Conservation (phyloP, 2,329 filamentous ascomycete genomes). For the Hymenoscyphus scutula region DNA sequence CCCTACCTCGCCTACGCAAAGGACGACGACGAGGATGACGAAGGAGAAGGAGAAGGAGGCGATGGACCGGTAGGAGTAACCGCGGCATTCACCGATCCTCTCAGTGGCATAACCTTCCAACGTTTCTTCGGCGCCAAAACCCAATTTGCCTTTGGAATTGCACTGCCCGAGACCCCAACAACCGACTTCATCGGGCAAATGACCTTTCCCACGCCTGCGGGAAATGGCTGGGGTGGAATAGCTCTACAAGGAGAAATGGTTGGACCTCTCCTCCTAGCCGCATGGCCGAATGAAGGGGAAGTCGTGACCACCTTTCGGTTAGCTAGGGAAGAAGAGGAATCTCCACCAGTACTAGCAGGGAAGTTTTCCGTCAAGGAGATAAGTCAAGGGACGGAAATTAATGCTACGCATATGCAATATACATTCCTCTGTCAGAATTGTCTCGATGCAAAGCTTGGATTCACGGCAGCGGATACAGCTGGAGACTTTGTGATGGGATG, state of each 20-base stretch:
- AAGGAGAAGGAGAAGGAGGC: neutral
- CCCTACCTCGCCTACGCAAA: neutral
- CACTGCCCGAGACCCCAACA: conserved; percentile 41
- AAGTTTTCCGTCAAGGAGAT: conserved; percentile 42
- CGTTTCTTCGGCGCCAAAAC: conserved; percentile 42
- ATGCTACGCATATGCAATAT: conserved; percentile 43
- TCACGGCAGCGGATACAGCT: conserved; percentile 25
- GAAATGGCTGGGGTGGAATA: conserved; percentile 47
- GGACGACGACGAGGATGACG: neutral
- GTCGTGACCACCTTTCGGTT: conserved; percentile 45
- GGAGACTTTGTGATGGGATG: conserved; percentile 39
- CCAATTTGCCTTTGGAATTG: conserved; percentile 43
- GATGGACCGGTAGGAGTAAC: conserved; percentile 3
- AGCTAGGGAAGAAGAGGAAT: conserved; percentile 40
- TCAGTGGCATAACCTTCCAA: conserved; percentile 39
- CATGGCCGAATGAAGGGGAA: conserved; percentile 43
- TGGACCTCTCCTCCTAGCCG: conserved; percentile 44
- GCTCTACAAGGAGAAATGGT: conserved; percentile 46
- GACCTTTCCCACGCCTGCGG: conserved; percentile 39
- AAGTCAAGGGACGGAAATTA: conserved; percentile 43
- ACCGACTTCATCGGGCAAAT: conserved; percentile 49
- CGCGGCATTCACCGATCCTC: conserved; percentile 35
- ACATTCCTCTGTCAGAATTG: conserved; percentile 47
- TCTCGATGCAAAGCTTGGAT: conserved; percentile 34
- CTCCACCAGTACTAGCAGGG: conserved; percentile 30